Conservation (phyloP, 139 green algal species). For the Chlorella vulgaris region DNA sequence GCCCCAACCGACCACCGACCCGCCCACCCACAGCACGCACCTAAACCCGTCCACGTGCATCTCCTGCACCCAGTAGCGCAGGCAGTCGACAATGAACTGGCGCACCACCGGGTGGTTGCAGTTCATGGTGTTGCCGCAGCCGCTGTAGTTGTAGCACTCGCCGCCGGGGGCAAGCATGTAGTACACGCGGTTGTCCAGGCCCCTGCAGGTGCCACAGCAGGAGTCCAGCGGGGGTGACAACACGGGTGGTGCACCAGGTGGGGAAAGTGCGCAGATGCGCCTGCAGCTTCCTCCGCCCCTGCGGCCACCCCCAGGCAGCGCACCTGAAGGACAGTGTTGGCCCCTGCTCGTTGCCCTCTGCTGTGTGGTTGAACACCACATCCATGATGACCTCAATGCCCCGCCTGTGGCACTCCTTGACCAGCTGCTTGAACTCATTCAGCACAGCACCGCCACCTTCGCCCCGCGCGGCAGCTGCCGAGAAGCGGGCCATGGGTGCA, state of each 20-base stretch:
- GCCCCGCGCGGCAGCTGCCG: constrained; percentile 49
- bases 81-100: constrained; percentile 94
- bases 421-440: constrained; percentile 95
- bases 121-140: constrained; percentile 99
- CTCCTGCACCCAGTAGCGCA: constrained; percentile 93
- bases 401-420: constrained; percentile 87
- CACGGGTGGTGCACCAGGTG: too few relatives aligned
- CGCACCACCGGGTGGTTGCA: constrained; percentile 95
- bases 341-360: constrained; percentile 93
- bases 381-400: constrained; percentile 99
- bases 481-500: constrained; percentile 91
- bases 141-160: constrained; percentile 98
- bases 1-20: constrained; percentile 35
- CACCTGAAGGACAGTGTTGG: constrained; percentile 90
- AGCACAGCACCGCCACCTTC: constrained; percentile 47
- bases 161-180: constrained; percentile 97
- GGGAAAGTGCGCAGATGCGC: neutral
- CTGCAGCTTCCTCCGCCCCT: neutral
- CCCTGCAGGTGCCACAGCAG: constrained; percentile 54
- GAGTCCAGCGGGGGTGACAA: too few relatives aligned
- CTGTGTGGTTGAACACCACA: constrained; percentile 99
- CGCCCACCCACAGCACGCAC: constrained; percentile 49
- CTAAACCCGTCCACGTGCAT: constrained; percentile 91
- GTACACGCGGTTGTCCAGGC: constrained; percentile 96
- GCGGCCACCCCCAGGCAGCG: neutral